Conservation (phyloP, 192 early-diverging fungal species). For the Rhizoclosmatium sp. region DNA sequence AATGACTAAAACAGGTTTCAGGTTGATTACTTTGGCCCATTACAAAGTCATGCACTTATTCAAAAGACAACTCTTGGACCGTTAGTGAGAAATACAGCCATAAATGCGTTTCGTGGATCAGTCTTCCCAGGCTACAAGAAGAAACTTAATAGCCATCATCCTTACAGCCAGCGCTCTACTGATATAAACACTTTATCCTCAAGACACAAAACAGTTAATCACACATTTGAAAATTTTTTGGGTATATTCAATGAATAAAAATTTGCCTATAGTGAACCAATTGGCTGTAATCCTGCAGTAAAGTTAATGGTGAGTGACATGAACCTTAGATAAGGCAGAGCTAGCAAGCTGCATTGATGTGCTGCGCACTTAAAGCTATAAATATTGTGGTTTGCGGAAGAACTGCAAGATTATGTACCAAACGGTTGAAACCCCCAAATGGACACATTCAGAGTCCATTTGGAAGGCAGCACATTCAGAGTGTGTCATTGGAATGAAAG, state of each 20-base stretch:
- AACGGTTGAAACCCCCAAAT: no score
- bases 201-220: conserved; percentile 63
- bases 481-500: no score
- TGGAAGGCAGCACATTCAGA: no score
- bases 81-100: conserved; percentile 82
- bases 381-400: no score
- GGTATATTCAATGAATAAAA: conserved; percentile 15
- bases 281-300: no score
- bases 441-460: no score
- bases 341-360: no score
- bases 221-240: conserved; percentile 59
- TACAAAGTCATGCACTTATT: conserved; percentile 82
- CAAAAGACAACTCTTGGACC: conserved; percentile 75
- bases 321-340: no score
- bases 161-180: conserved; percentile 63
- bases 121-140: conserved; percentile 21
- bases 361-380: no score
- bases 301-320: no score
- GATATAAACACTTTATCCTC: conserved; percentile 67
- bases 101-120: conserved; percentile 69
- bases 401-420: no score
- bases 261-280: background rate
- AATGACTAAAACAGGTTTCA: conserved; percentile 14
- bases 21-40: conserved; percentile 86
- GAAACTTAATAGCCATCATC: conserved; percentile 57